These are phyloP conservation scores for Solanum chaucha DNA, from an alignment of 257 asterid genomes.

Conservation along the genomic window DNA sequence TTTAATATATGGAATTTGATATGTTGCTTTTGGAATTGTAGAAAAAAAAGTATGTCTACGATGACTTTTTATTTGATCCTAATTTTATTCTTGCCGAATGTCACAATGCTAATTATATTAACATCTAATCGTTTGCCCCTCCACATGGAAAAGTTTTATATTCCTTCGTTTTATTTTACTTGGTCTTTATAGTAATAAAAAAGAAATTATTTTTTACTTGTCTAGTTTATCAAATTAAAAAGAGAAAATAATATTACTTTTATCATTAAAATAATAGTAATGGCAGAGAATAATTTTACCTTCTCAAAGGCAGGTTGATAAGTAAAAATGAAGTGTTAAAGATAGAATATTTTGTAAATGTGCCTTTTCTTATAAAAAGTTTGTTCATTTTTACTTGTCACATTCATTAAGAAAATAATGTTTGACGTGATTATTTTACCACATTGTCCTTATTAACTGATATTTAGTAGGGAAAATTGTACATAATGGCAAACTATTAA, in stretches of 20 bases:
- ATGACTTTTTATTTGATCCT: background rate
- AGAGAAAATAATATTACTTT: background rate
- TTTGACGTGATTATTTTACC: too few relatives aligned
- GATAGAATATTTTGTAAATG: background rate
- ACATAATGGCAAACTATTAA: too few relatives aligned
- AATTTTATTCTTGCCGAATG: background rate
- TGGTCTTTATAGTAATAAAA: background rate
- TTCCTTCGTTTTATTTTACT: too few relatives aligned
- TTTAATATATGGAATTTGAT: background rate
- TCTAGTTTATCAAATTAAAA: rapidly evolving
- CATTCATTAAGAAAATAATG: too few relatives aligned
- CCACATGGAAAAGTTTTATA: background rate
- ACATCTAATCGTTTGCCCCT: background rate
- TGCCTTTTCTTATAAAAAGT: too few relatives aligned
- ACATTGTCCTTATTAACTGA: too few relatives aligned
- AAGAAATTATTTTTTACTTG: too few relatives aligned
- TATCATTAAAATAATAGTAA: background rate
- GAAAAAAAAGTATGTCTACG: background rate
- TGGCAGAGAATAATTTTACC: background rate
- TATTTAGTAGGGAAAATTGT: too few relatives aligned
- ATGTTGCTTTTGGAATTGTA: background rate
- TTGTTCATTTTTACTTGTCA: too few relatives aligned
- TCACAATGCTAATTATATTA: background rate
- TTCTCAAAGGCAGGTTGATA: background rate
- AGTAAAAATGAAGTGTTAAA: background rate